Percentiles rank a stretch among this genome's conserved stretches.
Evolutionary conservation across 2,329 filamentous ascomycete species (phyloP).

Genomic region (Colletotrichum caudatum): DNA sequence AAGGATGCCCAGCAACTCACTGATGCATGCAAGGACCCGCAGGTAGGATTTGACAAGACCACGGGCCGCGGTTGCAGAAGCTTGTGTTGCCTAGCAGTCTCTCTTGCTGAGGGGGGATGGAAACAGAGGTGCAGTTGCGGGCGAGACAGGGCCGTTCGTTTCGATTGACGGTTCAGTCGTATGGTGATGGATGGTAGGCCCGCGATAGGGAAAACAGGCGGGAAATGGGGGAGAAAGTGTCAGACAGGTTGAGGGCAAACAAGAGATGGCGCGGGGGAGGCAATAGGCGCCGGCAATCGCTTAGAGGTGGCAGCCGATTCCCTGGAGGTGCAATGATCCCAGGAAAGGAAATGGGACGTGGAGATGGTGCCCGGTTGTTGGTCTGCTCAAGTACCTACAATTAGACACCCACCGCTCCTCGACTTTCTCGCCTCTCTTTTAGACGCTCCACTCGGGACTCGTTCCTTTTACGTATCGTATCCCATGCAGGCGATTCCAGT

Average conservation of each 20-base stretch:
- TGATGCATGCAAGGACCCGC: conserved; percentile 22
- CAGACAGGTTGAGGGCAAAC: background rate
- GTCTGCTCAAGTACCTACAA: background rate
- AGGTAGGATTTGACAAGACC: conserved; percentile 17
- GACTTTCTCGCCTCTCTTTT: conserved; percentile 4
- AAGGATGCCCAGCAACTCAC: background rate
- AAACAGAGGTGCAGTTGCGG: background rate
- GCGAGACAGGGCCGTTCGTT: background rate
- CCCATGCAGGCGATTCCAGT: background rate
- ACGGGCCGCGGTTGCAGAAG: conserved; percentile 24
- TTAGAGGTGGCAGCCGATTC: conserved; percentile 23
- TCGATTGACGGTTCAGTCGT: conserved; percentile 10
- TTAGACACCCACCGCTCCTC: background rate
- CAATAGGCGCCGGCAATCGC: conserved; percentile 27
- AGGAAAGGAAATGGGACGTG: conserved; percentile 39
- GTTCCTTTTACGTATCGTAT: background rate
- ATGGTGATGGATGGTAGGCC: conserved; percentile 18
- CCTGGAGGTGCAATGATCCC: conserved; percentile 28
- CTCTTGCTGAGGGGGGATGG: background rate
- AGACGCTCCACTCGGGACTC: conserved; percentile 11
- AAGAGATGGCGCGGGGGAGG: conserved; percentile 22
- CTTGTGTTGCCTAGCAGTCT: conserved; percentile 2
- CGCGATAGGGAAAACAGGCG: conserved; percentile 11
- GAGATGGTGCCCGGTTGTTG: conserved; percentile 22
- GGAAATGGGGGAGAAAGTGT: conserved; percentile 15